These are phyloP conservation scores for Aspergillus flavus DNA, from an alignment of 2,329 filamentous ascomycete genomes.

Conservation along the genomic window DNA sequence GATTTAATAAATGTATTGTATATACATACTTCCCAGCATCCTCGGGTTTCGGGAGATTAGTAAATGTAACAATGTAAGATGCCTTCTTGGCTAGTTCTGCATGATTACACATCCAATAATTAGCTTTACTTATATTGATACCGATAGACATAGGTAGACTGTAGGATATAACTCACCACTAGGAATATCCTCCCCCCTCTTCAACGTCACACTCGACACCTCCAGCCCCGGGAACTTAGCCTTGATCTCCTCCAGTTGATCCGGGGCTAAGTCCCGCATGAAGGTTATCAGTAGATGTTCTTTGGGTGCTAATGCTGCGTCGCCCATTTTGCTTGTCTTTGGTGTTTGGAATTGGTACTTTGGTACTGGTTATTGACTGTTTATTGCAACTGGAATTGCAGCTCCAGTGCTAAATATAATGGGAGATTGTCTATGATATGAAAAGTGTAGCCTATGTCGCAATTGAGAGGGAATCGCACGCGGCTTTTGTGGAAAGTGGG, in stretches of 20 bases:
- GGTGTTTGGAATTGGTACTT: no score
- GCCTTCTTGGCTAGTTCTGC: slow-evolving; percentile 28
- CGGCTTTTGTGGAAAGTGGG: background rate
- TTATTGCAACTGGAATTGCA: no score
- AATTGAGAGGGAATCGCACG: slow-evolving; percentile 5
- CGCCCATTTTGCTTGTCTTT: slow-evolving; percentile 24
- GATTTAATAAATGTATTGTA: background rate
- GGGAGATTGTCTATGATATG: background rate
- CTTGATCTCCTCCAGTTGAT: slow-evolving; percentile 20
- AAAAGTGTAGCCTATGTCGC: background rate
- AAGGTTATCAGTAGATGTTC: slow-evolving; percentile 31
- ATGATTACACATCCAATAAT: background rate
- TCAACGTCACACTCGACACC: slow-evolving; percentile 20
- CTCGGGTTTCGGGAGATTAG: slow-evolving; percentile 28
- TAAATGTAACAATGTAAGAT: slow-evolving; percentile 30
- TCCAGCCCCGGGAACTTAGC: slow-evolving; percentile 28
- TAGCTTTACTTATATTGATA: background rate
- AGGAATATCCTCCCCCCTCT: slow-evolving; percentile 21
- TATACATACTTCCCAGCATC: slow-evolving; percentile 30
- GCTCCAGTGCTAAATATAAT: no score
- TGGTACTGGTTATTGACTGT: no score
- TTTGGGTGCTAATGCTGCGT: slow-evolving; percentile 12
- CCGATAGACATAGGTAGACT: no score
- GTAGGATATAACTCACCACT: slow-evolving; percentile 19
- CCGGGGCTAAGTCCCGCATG: slow-evolving; percentile 16